Evolutionary conservation across 1,284 basidiomycete genomes (phyloP), one percentile per base, ranked within the genome.

Genomic region (Apiotrichum domesticum): DNA sequence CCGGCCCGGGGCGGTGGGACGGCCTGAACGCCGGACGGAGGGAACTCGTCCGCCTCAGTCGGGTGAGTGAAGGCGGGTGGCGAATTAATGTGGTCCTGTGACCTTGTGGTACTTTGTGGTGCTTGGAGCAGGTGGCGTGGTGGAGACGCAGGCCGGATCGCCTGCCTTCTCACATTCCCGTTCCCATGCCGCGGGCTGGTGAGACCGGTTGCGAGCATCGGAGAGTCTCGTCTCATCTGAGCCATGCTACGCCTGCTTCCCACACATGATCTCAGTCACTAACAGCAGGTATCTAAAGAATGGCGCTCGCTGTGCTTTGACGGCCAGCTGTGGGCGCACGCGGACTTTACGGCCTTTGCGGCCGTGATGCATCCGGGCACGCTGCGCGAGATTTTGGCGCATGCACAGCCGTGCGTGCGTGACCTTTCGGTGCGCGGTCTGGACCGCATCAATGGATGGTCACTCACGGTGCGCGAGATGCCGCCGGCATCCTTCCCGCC

Each of bases 291-390:
- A 1, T 94, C 87, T 15, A 87, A 83, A 69, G 70, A 79, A 3
- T 97, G 92, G 91, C 84, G 82, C 52, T 71, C 78, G 6, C 83
- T 94, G 35, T 85, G 87, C 46, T 85, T 87, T 62, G 93, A 96
- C 70, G 92, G 92, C 7, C 87, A 92, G 70, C 80, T 95, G 14
- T 96, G 93, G 92, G 70, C 79, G 34, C 65, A 80, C 50, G 74
- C 90, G 41, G 80, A 87, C 68, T 78, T 88, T 41, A 80, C 74
- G 7, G 75, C 82, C 3, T 86, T 87, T 72, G 81, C 84, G 14
- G 75, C 79, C 21, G 50, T 61, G 46, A 49, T 78, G 52, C 70
- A 72, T 21, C 67, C 71, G 2, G 67, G 65, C 14, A 71, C 68
- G 4, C 51, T 68, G 40, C 55, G 54, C 33, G 52, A 63, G 43